phyloP scores from a whole-genome alignment of 2,329 filamentous ascomycete genomes.

The Pyrenophora seminiperda region DNA sequence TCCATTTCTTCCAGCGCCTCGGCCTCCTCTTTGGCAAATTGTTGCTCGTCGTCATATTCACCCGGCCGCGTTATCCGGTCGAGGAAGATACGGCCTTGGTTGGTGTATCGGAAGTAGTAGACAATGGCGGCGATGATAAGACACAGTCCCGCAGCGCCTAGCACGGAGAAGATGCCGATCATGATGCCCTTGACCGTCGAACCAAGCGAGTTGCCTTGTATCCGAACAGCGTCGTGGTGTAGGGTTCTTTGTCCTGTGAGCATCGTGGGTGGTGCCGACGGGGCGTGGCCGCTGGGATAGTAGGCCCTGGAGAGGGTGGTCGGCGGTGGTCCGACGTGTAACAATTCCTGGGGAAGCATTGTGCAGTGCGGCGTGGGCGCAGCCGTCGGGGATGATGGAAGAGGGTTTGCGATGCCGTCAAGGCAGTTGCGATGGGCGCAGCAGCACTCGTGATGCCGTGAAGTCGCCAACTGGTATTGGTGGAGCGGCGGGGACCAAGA shows the following conservation, averaged over 20 bases:
- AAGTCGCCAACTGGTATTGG: slow-evolving; percentile 18
- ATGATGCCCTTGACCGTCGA: slow-evolving; percentile 78
- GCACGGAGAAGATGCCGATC: slow-evolving; percentile 92
- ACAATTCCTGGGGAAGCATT: slow-evolving; percentile 43
- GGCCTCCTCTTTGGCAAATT: slow-evolving; percentile 89
- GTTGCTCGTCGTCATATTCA: slow-evolving; percentile 97
- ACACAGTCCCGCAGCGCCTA: slow-evolving; percentile 87
- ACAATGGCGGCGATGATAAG: slow-evolving; percentile 78
- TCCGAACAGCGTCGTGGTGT: slow-evolving; percentile 34
- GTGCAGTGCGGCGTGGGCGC: slow-evolving; percentile 15
- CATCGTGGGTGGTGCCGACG: slow-evolving; percentile 29
- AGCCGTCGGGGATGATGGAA: slow-evolving; percentile 10
- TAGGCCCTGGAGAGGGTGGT: slow-evolving; percentile 42
- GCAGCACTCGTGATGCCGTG: slow-evolving; percentile 28
- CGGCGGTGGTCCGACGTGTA: slow-evolving; percentile 34
- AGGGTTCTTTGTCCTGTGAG: slow-evolving; percentile 21
- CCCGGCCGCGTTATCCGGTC: slow-evolving; percentile 92
- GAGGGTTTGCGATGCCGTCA: slow-evolving; percentile 8
- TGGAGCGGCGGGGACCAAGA: slow-evolving; percentile 26
- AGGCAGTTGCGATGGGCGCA: slow-evolving; percentile 27
- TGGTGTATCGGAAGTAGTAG: slow-evolving; percentile 93
- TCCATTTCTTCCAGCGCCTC: slow-evolving; percentile 96
- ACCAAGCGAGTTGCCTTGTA: slow-evolving; percentile 42
- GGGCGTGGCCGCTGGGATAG: slow-evolving; percentile 29
- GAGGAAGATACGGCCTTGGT: slow-evolving; percentile 84